Evolutionary conservation across 768 basidiomycete genomes (phyloP), one percentile per base, ranked within the genome.

Genomic region (Calocera viscosa): DNA sequence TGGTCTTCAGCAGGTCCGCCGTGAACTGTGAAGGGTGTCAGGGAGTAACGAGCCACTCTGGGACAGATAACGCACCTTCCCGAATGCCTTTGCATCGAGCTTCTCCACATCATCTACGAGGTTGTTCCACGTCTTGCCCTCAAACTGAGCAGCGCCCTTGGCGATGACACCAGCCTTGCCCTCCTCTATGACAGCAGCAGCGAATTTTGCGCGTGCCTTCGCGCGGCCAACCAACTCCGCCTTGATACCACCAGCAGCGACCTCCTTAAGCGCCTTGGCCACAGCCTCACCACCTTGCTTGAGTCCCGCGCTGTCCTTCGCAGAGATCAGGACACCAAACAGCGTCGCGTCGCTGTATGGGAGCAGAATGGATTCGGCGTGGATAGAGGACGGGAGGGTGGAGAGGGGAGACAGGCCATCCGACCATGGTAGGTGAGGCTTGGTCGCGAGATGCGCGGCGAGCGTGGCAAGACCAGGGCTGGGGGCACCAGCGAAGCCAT

Each of bases 271-370:
- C 17, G 83, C 86, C 66, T 83, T 79, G 32, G 90, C 85, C 33
- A 86, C 86, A n/a, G 79, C 80, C 76, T 85, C 84, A 19, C 82
- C 84, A 24, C 86, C 90, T 67, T 86, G 82, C 71, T 81, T 85
- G 53, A 91, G 86, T 65, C 80, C 83, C 49, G 81, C 80, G 1
- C 82, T 74, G 26, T 86, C 87, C 39, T 80, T 75, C 5, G 86
- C 91, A 74, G 90, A 86, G 38, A 97, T 79, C 65, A 91, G 77
- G 67, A 96, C 77, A 67, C 94, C 94, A 68, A 95, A 85, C 64
- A 99, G 82, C 7, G 88, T 81, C 2, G 93, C 94, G 74, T 98
- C 95, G 17, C 93, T 91, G 79, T 98, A 98, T 16, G 89, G 87
- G 14, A 94, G 80, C 73, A 90, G 84, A 65, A 96, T 85, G 12